These are phyloP conservation scores for Gossypium thurberi DNA, from an alignment of 345 rosid species.

Conservation along the genomic window DNA sequence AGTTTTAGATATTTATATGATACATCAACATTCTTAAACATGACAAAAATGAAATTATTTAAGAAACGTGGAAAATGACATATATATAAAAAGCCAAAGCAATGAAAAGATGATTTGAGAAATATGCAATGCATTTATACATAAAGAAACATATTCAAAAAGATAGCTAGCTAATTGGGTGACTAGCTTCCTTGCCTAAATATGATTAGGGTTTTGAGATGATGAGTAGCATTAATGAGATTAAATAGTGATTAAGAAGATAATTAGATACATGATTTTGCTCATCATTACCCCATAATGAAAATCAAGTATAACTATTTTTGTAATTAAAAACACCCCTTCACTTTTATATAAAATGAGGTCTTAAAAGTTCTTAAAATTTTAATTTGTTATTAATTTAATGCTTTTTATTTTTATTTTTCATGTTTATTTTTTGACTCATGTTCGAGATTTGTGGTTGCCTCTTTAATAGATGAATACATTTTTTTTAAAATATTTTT, in stretches of 20 bases:
- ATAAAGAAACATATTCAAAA: background rate
- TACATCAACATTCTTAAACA: background rate
- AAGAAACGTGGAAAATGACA: background rate
- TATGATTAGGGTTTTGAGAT: background rate
- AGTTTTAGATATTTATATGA: background rate
- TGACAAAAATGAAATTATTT: background rate
- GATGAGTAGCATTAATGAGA: background rate
- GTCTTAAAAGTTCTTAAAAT: no score
- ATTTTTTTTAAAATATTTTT: no score
- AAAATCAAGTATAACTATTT: background rate
- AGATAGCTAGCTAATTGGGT: background rate
- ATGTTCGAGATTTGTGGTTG: background rate
- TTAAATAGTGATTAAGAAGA: background rate
- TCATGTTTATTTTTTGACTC: accelerated
- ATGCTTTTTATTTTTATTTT: no score
- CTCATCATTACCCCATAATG: background rate
- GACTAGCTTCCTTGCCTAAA: background rate
- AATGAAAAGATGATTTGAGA: background rate
- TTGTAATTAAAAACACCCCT: background rate
- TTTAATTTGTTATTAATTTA: no score
- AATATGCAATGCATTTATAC: background rate
- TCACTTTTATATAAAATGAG: background rate
- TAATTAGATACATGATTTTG: background rate
- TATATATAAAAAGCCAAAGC: background rate
- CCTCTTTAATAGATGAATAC: no score